These are phyloP conservation scores for Candida sakaeoensis DNA, from an alignment of 805 yeast genomes.

Conservation along the genomic window DNA sequence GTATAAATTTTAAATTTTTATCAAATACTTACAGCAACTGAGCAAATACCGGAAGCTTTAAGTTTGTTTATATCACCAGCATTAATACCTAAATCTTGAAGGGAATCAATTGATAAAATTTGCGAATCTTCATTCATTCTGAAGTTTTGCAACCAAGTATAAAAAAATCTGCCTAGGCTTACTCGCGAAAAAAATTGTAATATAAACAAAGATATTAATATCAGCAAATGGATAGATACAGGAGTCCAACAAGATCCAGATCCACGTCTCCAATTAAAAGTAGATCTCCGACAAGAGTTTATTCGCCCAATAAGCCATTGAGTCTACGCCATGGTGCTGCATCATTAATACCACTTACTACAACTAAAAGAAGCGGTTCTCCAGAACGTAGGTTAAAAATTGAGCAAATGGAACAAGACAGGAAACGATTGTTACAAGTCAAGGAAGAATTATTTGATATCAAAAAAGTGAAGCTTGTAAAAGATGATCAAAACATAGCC, in stretches of 20 bases:
- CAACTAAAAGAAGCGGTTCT: constrained; percentile 32
- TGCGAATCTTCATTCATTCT: constrained; percentile 4
- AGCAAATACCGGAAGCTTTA: constrained; percentile 14
- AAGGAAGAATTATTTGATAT: background rate
- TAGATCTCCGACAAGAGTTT: background rate
- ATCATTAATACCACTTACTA: constrained; percentile 5
- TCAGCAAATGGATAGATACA: constrained; percentile 3
- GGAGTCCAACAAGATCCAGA: constrained; percentile 1
- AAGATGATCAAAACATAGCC: constrained; percentile 4
- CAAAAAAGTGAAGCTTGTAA: constrained; percentile 7
- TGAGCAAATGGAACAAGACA: constrained; percentile 22
- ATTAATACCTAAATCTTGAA: constrained; percentile 15
- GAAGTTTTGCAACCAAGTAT: constrained; percentile 9
- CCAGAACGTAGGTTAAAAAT: constrained; percentile 30
- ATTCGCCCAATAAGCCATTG: background rate
- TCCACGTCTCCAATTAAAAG: background rate
- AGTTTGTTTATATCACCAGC: constrained; percentile 15
- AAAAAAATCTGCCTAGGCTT: background rate
- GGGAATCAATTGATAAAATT: constrained; percentile 9
- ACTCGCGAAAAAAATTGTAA: background rate
- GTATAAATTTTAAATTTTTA: too few relatives aligned
- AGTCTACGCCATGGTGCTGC: background rate
- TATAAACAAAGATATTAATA: background rate
- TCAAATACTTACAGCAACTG: constrained; percentile 13
- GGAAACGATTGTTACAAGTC: constrained; percentile 19